phyloP scores from a whole-genome alignment of 2,329 filamentous ascomycete genomes.

The Penicillium sp. region DNA sequence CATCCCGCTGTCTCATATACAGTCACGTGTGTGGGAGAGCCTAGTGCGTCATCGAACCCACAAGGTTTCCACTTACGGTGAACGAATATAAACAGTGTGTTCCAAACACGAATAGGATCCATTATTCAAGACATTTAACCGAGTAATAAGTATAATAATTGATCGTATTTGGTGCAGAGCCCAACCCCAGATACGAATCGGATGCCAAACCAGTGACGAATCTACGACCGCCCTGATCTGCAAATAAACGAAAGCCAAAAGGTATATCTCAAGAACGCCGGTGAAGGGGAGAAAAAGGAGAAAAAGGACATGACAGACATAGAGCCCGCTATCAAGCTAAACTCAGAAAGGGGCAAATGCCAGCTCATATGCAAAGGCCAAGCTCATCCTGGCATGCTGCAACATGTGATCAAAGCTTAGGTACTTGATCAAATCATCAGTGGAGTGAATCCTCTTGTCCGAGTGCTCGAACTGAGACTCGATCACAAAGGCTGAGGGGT shows the following conservation, averaged over 20 bases:
- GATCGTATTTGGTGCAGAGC: background rate
- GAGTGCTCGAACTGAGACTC: conserved; percentile 61
- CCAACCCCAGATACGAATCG: background rate
- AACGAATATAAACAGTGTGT: background rate
- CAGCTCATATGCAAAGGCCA: conserved; percentile 81
- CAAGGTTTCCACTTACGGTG: background rate
- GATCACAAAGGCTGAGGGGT: conserved; percentile 65
- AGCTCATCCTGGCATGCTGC: conserved; percentile 81
- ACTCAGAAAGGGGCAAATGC: conserved; percentile 68
- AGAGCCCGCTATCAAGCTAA: background rate
- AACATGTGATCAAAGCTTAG: conserved; percentile 87
- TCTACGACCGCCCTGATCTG: background rate
- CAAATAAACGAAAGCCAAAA: conserved; percentile 11
- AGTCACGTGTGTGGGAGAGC: background rate
- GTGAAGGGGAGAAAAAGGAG: too few relatives aligned
- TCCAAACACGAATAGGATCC: background rate
- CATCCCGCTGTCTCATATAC: background rate
- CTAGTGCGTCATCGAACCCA: background rate
- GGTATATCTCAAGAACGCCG: conserved; percentile 20
- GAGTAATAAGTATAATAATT: background rate
- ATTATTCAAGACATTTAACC: background rate
- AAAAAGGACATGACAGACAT: background rate
- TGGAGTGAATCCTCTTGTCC: conserved; percentile 72
- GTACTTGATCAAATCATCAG: conserved; percentile 69
- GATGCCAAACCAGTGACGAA: background rate